Conservation (phyloP, 2,329 filamentous ascomycete species). For the Aureobasidium sp. region DNA sequence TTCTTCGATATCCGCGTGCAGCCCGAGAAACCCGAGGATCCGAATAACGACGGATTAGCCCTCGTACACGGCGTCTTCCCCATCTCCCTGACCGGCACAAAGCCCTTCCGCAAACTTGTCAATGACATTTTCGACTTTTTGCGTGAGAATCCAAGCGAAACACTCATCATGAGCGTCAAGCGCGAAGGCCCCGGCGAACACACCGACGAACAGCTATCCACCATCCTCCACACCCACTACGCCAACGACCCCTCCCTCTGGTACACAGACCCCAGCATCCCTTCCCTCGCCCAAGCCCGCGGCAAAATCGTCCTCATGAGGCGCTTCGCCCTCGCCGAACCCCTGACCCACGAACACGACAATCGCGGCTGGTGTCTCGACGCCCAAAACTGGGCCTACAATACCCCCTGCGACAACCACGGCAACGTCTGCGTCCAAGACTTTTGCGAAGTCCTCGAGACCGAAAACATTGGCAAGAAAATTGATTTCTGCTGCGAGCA, state of each 20-base stretch:
- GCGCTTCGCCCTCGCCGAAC: slow-evolving; percentile 56
- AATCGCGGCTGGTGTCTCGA: slow-evolving; percentile 53
- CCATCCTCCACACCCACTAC: slow-evolving; percentile 68
- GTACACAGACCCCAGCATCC: slow-evolving; percentile 73
- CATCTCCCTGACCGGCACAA: slow-evolving; percentile 72
- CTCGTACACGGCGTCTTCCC: slow-evolving; percentile 91
- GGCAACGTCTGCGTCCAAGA: slow-evolving; percentile 83
- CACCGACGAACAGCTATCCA: slow-evolving; percentile 71
- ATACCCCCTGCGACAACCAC: slow-evolving; percentile 68
- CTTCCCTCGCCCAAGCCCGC: slow-evolving; percentile 68
- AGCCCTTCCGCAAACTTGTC: slow-evolving; percentile 70
- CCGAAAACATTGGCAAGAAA: slow-evolving; percentile 71
- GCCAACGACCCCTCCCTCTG: slow-evolving; percentile 53
- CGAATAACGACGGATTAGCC: slow-evolving; percentile 56
- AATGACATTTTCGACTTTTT: slow-evolving; percentile 64
- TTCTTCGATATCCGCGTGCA: slow-evolving; percentile 90
- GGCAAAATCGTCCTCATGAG: slow-evolving; percentile 80
- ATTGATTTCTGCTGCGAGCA: slow-evolving; percentile 67
- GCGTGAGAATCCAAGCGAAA: slow-evolving; percentile 69
- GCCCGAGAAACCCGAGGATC: slow-evolving; percentile 50
- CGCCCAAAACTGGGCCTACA: slow-evolving; percentile 72
- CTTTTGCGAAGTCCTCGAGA: slow-evolving; percentile 81
- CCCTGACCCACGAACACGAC: slow-evolving; percentile 29
- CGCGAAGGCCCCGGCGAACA: slow-evolving; percentile 78
- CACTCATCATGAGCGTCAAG: slow-evolving; percentile 80